Base-by-base conservation (phyloP, 1,284 basidiomycete species). In the Naganishia albida region DNA sequence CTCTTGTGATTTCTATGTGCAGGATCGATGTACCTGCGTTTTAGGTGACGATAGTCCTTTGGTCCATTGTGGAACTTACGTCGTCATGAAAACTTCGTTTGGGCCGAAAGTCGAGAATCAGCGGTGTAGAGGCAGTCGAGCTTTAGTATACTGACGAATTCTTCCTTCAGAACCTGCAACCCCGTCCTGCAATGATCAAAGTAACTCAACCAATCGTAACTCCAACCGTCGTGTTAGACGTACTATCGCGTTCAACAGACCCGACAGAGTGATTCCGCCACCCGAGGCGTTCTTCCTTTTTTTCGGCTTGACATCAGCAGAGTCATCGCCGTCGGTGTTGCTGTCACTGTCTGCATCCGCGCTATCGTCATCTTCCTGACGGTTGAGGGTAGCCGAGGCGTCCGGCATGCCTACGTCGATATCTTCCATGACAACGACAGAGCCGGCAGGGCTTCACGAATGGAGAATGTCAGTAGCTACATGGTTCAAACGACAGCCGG, bases 1-100 rank as follows among this genome's bases (percentile, higher is more conserved):
- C 73, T 68, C 10, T 67, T 62, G 43, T 73, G 70, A 57, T 75
- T 75, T 3, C 68, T 64, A n/a, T 28, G 15, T 52, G 20, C 12
- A 18, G 15, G 8, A 48, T 51, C 28, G 3, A 23, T 34, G 10
- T 10, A 10, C 34, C 10, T 34, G 34, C 34, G 34, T 34, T 34
- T 6, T 4, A 34, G 6, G 10, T 34, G 10, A 34, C 43, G 34
- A 34, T 4, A 34, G 6, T 10, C 34, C 34, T 34, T 34, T 34
- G 6, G 4, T 4, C 10, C 4, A 34, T 6, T 4, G 10, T 10
- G 34, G 10, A 10, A 34, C 56, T 39, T 30, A 65, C 64, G 67
- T 67, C 16, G 67, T 67, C 67, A 67, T 67, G 51, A 67, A 64
- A 15, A 67, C 63, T 65, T 38, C 7, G 16, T 3, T 26, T 1